Evolutionary conservation across 2,329 filamentous ascomycete genomes (phyloP).

Genomic region (Fusarium duplospermum): DNA sequence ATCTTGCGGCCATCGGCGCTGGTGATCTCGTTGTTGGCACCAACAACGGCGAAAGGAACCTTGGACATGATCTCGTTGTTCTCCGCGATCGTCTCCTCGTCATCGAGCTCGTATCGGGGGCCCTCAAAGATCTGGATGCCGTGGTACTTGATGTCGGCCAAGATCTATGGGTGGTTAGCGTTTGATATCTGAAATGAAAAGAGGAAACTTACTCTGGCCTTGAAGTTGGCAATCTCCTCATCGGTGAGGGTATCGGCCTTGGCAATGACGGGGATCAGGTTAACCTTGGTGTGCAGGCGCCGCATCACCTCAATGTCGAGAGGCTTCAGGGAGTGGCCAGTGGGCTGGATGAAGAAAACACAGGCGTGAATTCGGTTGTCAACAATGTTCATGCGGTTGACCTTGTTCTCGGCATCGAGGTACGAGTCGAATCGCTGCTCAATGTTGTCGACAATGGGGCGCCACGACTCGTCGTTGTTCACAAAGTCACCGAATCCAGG

Average conservation of each 20-base stretch:
- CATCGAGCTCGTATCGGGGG: conserved; percentile 96
- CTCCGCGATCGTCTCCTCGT: conserved; percentile 99
- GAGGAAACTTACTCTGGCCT: conserved; percentile 83
- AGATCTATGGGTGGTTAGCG: conserved; percentile 71
- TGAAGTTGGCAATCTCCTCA: conserved; percentile 94
- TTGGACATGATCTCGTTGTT: conserved; percentile 99
- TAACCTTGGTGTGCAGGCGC: conserved; percentile 99
- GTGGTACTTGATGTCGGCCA: conserved; percentile 96
- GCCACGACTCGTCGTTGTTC: conserved; percentile 99
- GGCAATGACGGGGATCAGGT: conserved; percentile 98
- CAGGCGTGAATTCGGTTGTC: conserved; percentile 99
- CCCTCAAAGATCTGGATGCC: conserved; percentile 99
- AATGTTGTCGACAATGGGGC: conserved; percentile 99
- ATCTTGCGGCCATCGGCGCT: conserved; percentile 94
- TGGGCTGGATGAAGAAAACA: conserved; percentile 99
- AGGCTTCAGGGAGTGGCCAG: conserved; percentile 97
- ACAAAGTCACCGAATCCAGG: conserved; percentile 99
- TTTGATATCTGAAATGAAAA: not conserved
- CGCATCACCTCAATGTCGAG: conserved; percentile 99
- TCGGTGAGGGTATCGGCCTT: conserved; percentile 98
- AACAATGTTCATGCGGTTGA: conserved; percentile 99
- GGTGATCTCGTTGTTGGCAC: conserved; percentile 93
- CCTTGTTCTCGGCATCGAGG: conserved; percentile 99
- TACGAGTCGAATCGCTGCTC: conserved; percentile 99
- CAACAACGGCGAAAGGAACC: conserved; percentile 97